Evolutionary conservation across 139 green algal species (phyloP).

Genomic region (Diplosphaera chodatii): DNA sequence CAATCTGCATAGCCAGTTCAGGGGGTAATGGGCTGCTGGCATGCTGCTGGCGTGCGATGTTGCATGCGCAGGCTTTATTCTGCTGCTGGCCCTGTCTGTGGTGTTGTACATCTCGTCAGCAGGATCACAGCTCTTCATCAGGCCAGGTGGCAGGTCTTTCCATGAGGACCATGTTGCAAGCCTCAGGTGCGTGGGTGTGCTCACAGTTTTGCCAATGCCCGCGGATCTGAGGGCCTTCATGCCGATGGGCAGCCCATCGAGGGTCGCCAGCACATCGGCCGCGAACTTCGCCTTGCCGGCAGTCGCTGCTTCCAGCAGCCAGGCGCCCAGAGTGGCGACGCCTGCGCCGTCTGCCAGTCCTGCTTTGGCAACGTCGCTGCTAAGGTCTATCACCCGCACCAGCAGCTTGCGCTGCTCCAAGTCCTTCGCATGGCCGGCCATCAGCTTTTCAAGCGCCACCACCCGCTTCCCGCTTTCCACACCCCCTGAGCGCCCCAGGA

Average conservation of each 20-base stretch:
- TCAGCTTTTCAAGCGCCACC: background rate
- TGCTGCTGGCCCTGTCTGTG: too few relatives aligned
- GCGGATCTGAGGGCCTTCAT: constrained; percentile 3
- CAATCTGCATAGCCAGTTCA: too few relatives aligned
- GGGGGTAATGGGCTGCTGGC: too few relatives aligned
- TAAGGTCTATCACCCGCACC: background rate
- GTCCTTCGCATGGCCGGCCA: background rate
- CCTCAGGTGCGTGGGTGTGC: too few relatives aligned
- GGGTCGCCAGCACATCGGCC: constrained; percentile 1
- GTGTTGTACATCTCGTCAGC: too few relatives aligned
- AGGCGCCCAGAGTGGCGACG: constrained; percentile 18
- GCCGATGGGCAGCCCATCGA: constrained; percentile 27
- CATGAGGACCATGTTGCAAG: too few relatives aligned
- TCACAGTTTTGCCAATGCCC: background rate
- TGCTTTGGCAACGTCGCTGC: background rate
- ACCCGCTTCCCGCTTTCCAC: background rate
- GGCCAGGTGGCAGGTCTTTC: too few relatives aligned
- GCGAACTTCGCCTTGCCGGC: constrained; percentile 11
- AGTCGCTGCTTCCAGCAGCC: constrained; percentile 15
- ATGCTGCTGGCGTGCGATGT: too few relatives aligned
- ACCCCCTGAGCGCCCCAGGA: background rate
- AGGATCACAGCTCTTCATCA: too few relatives aligned
- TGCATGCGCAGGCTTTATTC: too few relatives aligned
- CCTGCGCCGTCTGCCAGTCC: constrained; percentile 4
- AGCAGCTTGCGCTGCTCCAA: background rate